phyloP scores from a whole-genome alignment of 202 grass and related monocot genomes.

The Zoysia matrella region DNA sequence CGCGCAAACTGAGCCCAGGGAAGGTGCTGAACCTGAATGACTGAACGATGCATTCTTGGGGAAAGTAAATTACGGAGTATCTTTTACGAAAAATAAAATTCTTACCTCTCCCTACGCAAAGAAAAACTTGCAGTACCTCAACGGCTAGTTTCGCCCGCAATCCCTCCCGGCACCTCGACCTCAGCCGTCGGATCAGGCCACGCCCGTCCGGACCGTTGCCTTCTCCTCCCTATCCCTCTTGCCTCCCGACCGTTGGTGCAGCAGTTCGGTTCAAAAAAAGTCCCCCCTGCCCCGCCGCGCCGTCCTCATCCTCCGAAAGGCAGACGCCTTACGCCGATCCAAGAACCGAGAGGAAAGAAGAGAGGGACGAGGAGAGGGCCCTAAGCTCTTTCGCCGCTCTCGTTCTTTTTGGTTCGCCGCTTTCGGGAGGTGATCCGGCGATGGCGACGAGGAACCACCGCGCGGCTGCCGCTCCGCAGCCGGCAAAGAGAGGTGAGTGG shows the following conservation, averaged over 20 bases:
- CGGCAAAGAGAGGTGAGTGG: constrained; percentile 36
- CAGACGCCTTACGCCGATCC: constrained; percentile 3
- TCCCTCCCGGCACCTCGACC: neutral
- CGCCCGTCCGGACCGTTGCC: neutral
- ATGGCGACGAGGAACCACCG: constrained; percentile 62
- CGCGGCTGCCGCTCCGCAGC: constrained; percentile 38
- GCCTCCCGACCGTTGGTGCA: constrained; percentile 48
- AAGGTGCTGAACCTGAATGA: no score
- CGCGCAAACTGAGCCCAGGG: no score
- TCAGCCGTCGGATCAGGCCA: constrained; percentile 12
- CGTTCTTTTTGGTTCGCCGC: neutral
- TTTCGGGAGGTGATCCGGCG: constrained; percentile 16
- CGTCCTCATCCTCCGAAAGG: neutral
- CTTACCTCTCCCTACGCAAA: no score
- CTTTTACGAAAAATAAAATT: no score
- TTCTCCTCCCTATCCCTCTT: no score
- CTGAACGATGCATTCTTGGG: no score
- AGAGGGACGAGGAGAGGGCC: neutral
- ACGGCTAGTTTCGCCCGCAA: constrained; percentile 40
- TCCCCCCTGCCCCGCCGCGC: neutral
- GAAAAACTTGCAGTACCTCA: neutral
- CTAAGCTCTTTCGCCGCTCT: no score
- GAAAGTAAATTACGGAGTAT: no score
- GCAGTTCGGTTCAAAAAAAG: constrained; percentile 30
- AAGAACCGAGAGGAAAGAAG: neutral